Evolutionary conservation across 371 early-diverging fungal species (phyloP), one percentile per base, ranked within the genome.

Genomic region (Scutellospora calospora): DNA sequence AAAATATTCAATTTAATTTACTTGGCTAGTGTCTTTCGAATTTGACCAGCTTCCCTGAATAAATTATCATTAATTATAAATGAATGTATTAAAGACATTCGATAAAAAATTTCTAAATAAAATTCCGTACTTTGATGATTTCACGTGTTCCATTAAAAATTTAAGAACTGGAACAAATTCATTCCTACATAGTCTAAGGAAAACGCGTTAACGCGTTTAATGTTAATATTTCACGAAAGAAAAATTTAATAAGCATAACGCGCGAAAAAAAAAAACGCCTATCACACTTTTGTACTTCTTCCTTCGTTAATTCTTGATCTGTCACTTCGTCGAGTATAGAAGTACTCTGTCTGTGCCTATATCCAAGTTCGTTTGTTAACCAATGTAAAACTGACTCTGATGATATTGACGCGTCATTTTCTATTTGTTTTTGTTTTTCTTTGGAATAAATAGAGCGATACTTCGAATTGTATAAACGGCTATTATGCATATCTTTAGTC

Each of bases 81-180:
- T 45, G 14, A 27, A 38, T 69, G 8, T 14, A 51, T 5, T 5
- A 18, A 51, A 51, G 4, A 18, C 3, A 51, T 51, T 49, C 14
- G 5, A 41, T 18, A 51, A 51, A n/a, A n/a, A n/a, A n/a, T n/a
- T n/a, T n/a, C n/a, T n/a, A n/a, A n/a, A n/a, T n/a, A n/a, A n/a
- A n/a, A 51, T 51, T 71, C n/a, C 16, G 22, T 79, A 79, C 79
- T 79, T 79, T 16, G 31, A 49, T 18, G 79, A 54, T 79, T 68
- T 79, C 22, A 79, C 54, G 49, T 51, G 29, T 35, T 79, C 68
- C 31, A 79, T 68, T 29, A 79, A 68, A 45, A 79, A 79, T 52
- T 38, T 63, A 18, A 79, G 68, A 25, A 79, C 52, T 20, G 79
- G 69, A 45, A 68, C 45, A 45, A 79, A 79, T 52, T 79, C 79